Evolutionary conservation across 495 filamentous ascomycete species (phyloP), one percentile per base, ranked within the genome.

Genomic region (Aspergillus incahuasiensis): DNA sequence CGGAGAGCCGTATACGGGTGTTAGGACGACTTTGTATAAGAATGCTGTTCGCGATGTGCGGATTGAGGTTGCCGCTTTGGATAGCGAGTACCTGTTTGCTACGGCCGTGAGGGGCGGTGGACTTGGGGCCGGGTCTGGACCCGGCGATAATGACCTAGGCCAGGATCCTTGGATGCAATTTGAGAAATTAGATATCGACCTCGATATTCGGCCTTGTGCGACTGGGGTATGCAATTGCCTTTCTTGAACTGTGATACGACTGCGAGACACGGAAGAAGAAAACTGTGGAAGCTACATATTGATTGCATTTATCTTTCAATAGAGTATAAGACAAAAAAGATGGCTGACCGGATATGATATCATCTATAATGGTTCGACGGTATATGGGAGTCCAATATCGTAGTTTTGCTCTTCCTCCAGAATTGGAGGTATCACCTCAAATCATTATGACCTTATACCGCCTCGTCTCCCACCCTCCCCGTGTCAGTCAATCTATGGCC

Each of bases 31-130:
- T 57, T 66, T 84, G 34, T 67, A 79, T 46, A 76, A 75, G 13
- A 57, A 69, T 53, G 55, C 55, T 39, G 70, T 86, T 20, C 63
- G 74, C 22, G 73, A 84, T 67, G 80, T 86, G 15, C 66, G 69
- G 59, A 72, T 89, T 60, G 82, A 87, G 58, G 71, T 89, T 20
- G 70, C 79, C 40, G 79, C 81, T 0, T 82, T 85, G 62, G 82
- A 82, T 61, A 62, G 75, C 47, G 74, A 86, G 53, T 89, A 82
- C 59, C 79, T 89, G 60, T 68, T 89, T 58, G 82, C 77, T 12
- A 81, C 78, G 30, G 81, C 83, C 7, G 74, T 75, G 21, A 67
- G 67, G 19, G 72, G 69, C 0, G 60, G 46, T 22, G 58, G 62
- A 1, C 47, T 76, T 15, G 74, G 74, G 3, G 20, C 55, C 19